Evolutionary conservation across 1,139 yeast genomes (phyloP).

Genomic region (Blastobotrys apis): DNA sequence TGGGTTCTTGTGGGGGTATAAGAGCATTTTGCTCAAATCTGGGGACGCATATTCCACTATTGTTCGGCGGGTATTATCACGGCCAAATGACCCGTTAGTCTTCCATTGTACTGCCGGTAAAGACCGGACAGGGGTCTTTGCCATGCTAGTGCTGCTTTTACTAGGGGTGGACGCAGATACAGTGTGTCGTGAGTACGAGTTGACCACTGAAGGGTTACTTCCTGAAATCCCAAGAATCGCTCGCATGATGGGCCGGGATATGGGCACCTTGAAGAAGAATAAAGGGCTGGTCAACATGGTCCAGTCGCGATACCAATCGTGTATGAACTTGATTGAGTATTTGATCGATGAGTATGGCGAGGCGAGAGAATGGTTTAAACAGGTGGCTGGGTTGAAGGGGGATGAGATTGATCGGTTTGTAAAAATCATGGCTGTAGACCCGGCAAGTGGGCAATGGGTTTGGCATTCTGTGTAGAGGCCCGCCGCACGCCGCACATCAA

Average conservation of each 20-base stretch:
- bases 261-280: background rate
- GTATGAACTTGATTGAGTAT: conserved; percentile 58
- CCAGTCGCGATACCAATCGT: conserved; percentile 65
- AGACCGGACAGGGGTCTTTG: conserved; percentile 75
- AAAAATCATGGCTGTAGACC: conserved; percentile 2
- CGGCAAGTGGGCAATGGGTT: no score
- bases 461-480: no score
- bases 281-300: conserved; percentile 44
- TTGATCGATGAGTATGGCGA: conserved; percentile 52
- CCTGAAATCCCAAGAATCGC: conserved; percentile 23
- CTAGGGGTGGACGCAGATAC: conserved; percentile 62
- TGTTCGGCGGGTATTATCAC: conserved; percentile 43
- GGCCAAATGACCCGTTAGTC: conserved; percentile 48
- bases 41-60: conserved; percentile 24
- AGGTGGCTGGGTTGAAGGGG: background rate
- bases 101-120: conserved; percentile 85
- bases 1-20: conserved; percentile 61
- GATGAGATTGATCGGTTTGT: conserved; percentile 1
- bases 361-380: conserved; percentile 32
- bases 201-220: conserved; percentile 61
- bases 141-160: conserved; percentile 59
- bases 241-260: conserved; percentile 11
- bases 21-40: conserved; percentile 54
- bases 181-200: conserved; percentile 67
- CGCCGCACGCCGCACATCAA: no score